phyloP scores from a whole-genome alignment of 2,329 filamentous ascomycete species.

The Alternaria sp. region DNA sequence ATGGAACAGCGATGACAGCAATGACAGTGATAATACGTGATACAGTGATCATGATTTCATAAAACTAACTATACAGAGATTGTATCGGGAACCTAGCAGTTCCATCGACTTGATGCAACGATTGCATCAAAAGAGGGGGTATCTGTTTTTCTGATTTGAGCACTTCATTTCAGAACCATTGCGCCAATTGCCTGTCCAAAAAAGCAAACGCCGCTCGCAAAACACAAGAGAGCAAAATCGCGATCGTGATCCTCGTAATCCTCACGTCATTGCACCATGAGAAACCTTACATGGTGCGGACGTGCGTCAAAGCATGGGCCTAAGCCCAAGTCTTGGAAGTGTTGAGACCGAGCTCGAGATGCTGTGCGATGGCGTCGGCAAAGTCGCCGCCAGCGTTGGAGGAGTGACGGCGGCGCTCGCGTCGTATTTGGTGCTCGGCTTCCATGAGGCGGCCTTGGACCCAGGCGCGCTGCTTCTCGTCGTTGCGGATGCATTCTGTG shows the following conservation, averaged over 20 bases:
- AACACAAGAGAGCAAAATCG: conserved; percentile 1
- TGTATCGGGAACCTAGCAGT: conserved; percentile 5
- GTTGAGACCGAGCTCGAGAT: conserved; percentile 37
- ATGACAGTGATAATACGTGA: not conserved
- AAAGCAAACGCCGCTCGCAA: conserved; percentile 2
- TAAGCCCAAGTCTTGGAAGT: conserved; percentile 39
- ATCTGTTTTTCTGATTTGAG: conserved; percentile 40
- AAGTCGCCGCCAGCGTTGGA: conserved; percentile 44
- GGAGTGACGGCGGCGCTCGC: conserved; percentile 49
- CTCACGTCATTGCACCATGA: not conserved
- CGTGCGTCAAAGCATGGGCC: not conserved
- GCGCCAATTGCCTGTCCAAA: conserved; percentile 16
- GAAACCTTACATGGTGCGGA: not conserved
- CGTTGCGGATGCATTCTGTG: conserved; percentile 56
- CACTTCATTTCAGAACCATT: conserved; percentile 39
- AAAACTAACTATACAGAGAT: conserved; percentile 5
- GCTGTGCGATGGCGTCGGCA: conserved; percentile 44
- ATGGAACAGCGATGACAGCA: no score
- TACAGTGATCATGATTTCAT: not conserved
- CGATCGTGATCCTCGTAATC: not conserved
- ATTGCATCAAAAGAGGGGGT: conserved; percentile 17
- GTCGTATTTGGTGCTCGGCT: conserved; percentile 57
- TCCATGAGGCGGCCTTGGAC: conserved; percentile 62
- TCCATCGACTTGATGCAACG: not conserved
- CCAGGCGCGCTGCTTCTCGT: conserved; percentile 56